These are phyloP conservation scores for Moricandia arvensis DNA, from an alignment of 345 rosid species.

Conservation along the genomic window DNA sequence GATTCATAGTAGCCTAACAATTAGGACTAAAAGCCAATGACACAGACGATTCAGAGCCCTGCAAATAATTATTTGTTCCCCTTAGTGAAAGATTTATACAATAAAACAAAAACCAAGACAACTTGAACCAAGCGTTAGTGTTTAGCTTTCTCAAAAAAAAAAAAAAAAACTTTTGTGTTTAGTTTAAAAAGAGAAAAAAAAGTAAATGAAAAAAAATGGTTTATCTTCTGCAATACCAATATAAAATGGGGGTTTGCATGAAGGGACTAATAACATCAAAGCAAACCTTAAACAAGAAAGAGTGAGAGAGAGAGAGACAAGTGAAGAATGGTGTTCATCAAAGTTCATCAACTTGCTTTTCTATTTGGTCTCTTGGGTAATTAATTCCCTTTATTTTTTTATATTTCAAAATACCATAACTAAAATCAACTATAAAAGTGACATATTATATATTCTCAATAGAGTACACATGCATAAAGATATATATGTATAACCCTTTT, in stretches of 20 bases:
- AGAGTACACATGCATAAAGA: not conserved
- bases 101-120: conserved; percentile 21
- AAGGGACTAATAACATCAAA: conserved; percentile 17
- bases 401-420: not conserved
- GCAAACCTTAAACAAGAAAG: conserved; percentile 2
- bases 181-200: not conserved
- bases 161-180: conserved; percentile 8
- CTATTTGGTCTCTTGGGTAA: conserved; percentile 70
- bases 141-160: not conserved
- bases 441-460: not conserved
- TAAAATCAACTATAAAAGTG: not conserved
- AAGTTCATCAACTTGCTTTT: conserved; percentile 46
- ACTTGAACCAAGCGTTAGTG: conserved; percentile 18
- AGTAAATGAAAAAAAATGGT: not conserved
- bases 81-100: conserved; percentile 7
- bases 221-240: conserved; percentile 17
- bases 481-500: not conserved
- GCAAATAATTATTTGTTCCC: conserved; percentile 3
- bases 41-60: conserved; percentile 18
- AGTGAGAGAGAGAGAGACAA: not conserved
- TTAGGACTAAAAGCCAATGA: conserved; percentile 25
- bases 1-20: conserved; percentile 33
- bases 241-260: conserved; percentile 29
- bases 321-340: conserved; percentile 45
- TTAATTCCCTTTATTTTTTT: not conserved